Evolutionary conservation across 2,329 filamentous ascomycete species (phyloP), one percentile per base, ranked within the genome.

Genomic region (Fusarium bactridioides): DNA sequence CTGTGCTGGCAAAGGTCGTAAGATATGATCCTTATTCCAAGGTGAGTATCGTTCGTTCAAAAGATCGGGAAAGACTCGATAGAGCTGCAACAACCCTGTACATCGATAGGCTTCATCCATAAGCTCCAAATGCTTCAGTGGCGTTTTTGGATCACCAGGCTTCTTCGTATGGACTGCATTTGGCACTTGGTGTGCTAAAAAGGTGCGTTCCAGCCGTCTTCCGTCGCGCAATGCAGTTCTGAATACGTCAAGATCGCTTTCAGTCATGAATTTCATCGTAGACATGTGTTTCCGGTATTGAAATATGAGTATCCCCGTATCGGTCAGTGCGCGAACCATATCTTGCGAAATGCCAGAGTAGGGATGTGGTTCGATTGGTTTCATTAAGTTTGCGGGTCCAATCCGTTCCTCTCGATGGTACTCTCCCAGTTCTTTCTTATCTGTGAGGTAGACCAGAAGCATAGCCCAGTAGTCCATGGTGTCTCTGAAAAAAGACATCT

Each of bases 391-490:
- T 19, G 6, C 6, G 8, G 44, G 18, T 3, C 18, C 21, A 7
- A 23, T 7, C 3, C 21, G 21, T 13, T 15, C 54, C 10, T 33
- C n/a, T 35, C 29, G 31, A 33, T 16, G 55, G 21, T 56, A 15
- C 5, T 18, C 7, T 7, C 47, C n/a, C 3, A 53, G 10, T 2
- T 44, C 10, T 3, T 64, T 38, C 12, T 21, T 54, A 8, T 62
- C 61, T 2, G 58, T 63, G 9, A 64, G 45, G 15, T 53, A 64
- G 29, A 33, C 58, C 5, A 64, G 38, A 7, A 64, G 38, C 61
- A 64, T 64, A 3, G 45, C 45, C 61, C 61, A 64, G 16, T 64
- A 64, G 13, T 64, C 61, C 58, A 64, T 38, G 1, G 61, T 64
- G 6, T 50, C 38, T n/a, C 12, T 8, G 4, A 64, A 64, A 10